Evolutionary conservation across 768 basidiomycete genomes (phyloP).

Genomic region (Boletus reticuloceps): DNA sequence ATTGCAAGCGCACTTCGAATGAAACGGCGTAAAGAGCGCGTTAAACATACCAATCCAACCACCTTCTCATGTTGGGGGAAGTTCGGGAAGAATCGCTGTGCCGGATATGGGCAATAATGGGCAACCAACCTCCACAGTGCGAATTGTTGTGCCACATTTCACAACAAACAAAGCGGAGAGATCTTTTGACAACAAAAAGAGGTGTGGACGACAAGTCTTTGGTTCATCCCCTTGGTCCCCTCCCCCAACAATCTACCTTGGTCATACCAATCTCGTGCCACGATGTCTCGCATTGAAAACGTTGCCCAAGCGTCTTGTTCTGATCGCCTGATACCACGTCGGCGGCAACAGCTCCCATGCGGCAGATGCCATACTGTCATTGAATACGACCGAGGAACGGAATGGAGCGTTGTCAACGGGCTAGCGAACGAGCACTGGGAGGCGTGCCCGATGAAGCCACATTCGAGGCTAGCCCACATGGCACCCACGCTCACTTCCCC

Average conservation of each 20-base stretch:
- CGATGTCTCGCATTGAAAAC: constrained; percentile 20
- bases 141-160: constrained; percentile 22
- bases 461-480: constrained; percentile 9
- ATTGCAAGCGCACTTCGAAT: constrained; percentile 18
- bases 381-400: constrained; percentile 25
- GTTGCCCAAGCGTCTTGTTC: constrained; percentile 1
- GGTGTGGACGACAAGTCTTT: constrained; percentile 2
- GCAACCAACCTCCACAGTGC: constrained; percentile 17
- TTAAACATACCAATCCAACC: constrained; percentile 20
- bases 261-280: constrained; percentile 1
- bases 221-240: constrained; percentile 2
- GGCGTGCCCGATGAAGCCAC: constrained; percentile 24
- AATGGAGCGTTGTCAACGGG: constrained; percentile 26
- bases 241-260: constrained; percentile 11
- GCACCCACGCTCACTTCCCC: constrained; percentile 12
- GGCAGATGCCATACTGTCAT: constrained; percentile 25
- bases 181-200: constrained; percentile 23
- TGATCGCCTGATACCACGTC: constrained; percentile 14
- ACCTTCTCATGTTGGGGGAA: constrained; percentile 18
- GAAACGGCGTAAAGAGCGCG: constrained; percentile 20
- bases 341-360: constrained; percentile 20
- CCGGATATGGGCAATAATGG: constrained; percentile 21
- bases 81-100: constrained; percentile 17
- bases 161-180: constrained; percentile 32
- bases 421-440: constrained; percentile 29